Evolutionary conservation across 23 red algal genomes (phyloP).

Genomic region (Gracilaria vermiculophylla): DNA sequence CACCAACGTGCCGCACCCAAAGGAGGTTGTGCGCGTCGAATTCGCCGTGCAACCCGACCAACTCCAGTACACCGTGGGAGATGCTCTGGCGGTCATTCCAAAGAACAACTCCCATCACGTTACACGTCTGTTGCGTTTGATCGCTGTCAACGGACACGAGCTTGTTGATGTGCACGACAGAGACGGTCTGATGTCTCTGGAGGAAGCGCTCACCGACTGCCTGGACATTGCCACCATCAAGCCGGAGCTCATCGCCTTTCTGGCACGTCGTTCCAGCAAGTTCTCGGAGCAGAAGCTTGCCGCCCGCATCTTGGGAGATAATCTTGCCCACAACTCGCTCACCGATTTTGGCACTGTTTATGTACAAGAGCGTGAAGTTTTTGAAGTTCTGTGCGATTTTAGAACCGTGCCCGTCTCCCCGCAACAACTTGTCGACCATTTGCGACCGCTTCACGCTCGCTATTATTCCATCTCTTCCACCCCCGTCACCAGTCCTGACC

Average conservation of each 20-base stretch:
- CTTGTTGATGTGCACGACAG: constrained; percentile 9
- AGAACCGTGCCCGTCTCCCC: constrained; percentile 39
- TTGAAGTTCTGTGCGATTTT: constrained; percentile 76
- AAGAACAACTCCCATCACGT: constrained; percentile 75
- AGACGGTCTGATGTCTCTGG: background rate
- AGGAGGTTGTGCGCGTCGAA: constrained; percentile 77
- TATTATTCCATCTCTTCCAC: constrained; percentile 97
- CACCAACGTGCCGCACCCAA: background rate
- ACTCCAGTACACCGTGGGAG: constrained; percentile 71
- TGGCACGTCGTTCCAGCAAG: background rate
- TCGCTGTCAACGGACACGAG: constrained; percentile 78
- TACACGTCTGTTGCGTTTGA: constrained; percentile 37
- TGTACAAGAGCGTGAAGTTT: constrained; percentile 49
- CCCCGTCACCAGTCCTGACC: constrained; percentile 28
- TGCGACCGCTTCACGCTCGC: constrained; percentile 80
- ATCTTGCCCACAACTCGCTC: background rate
- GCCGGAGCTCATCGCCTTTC: constrained; percentile 17
- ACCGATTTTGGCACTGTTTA: constrained; percentile 32
- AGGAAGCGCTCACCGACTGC: constrained; percentile 29
- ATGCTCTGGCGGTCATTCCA: constrained; percentile 83
- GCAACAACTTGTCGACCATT: constrained; percentile 60
- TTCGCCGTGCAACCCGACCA: constrained; percentile 45
- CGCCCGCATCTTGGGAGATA: constrained; percentile 21
- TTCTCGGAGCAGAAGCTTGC: constrained; percentile 25
- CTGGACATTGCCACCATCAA: constrained; percentile 45